phyloP scores from a whole-genome alignment of 1,284 basidiomycete species.

The Polyporus tsugae region DNA sequence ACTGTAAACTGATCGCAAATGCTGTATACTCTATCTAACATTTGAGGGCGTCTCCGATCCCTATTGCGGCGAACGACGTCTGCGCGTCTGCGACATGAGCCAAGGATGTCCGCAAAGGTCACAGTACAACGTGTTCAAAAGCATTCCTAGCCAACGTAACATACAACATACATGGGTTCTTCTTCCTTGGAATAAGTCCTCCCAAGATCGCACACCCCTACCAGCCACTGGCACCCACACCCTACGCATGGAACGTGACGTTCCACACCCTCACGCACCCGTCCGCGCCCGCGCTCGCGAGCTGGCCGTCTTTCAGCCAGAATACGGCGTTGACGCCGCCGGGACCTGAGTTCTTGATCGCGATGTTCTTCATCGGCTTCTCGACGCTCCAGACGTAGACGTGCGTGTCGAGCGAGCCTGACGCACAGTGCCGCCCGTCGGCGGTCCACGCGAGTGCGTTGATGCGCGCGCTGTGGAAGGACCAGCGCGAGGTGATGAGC shows the following conservation, averaged over 20 bases:
- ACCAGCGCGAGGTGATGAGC: slow-evolving; percentile 83
- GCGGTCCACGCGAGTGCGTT: slow-evolving; percentile 83
- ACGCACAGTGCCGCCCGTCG: slow-evolving; percentile 81
- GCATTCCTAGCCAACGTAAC: neutral
- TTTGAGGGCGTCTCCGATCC: slow-evolving; percentile 15
- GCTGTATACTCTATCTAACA: slow-evolving; percentile 25
- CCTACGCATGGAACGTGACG: slow-evolving; percentile 58
- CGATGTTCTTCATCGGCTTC: slow-evolving; percentile 81
- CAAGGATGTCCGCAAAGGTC: neutral
- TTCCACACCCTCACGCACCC: slow-evolving; percentile 84
- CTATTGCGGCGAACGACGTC: neutral
- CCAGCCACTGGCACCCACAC: neutral
- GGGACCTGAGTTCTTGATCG: slow-evolving; percentile 86
- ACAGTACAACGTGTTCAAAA: neutral
- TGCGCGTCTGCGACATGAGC: neutral
- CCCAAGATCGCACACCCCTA: neutral
- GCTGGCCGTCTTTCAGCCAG: slow-evolving; percentile 71
- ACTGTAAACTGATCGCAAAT: slow-evolving; percentile 39
- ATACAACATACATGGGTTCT: neutral
- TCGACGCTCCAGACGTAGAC: slow-evolving; percentile 90
- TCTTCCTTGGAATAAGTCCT: neutral
- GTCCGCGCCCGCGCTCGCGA: slow-evolving; percentile 87
- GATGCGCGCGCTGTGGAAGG: slow-evolving; percentile 88
- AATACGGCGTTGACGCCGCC: slow-evolving; percentile 85
- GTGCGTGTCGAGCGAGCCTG: slow-evolving; percentile 91